These are phyloP conservation scores for Phaeotremella skinneri DNA, from an alignment of 768 basidiomycete species.

Conservation along the genomic window DNA sequence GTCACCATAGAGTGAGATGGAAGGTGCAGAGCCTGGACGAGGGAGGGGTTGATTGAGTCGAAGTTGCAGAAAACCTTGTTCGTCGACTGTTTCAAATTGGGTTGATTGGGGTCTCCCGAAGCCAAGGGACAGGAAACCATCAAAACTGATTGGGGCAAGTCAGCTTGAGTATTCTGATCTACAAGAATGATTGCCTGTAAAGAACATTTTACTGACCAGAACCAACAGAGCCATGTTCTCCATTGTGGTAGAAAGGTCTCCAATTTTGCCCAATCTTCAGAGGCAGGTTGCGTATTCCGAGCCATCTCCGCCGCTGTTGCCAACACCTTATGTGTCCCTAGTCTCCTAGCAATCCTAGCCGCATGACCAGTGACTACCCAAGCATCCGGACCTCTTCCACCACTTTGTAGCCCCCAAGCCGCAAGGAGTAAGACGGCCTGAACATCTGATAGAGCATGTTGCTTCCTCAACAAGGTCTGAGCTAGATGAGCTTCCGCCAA, in stretches of 20 bases:
- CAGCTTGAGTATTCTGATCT: neutral
- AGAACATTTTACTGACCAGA: neutral
- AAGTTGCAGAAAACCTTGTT: constrained; percentile 30
- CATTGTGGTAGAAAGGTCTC: constrained; percentile 38
- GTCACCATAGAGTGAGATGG: constrained; percentile 31
- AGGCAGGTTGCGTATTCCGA: constrained; percentile 16
- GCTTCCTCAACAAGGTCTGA: constrained; percentile 20
- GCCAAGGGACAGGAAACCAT: constrained; percentile 38
- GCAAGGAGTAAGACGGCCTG: constrained; percentile 32
- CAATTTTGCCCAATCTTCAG: constrained; percentile 26
- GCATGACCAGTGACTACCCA: constrained; percentile 33
- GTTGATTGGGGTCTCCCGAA: constrained; percentile 40
- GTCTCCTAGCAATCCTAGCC: constrained; percentile 21
- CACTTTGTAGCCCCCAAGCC: constrained; percentile 24
- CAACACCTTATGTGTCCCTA: constrained; percentile 28
- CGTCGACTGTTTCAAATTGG: constrained; percentile 40
- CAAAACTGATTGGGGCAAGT: constrained; percentile 15
- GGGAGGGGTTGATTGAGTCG: constrained; percentile 25
- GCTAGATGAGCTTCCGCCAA: constrained; percentile 27
- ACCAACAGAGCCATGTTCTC: constrained; percentile 29
- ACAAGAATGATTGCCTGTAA: neutral
- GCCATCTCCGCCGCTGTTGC: constrained; percentile 29
- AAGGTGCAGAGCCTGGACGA: constrained; percentile 20
- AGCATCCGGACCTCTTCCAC: constrained; percentile 27
- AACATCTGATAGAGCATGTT: constrained; percentile 26